Evolutionary conservation across 129 eudicot genomes (phyloP), one percentile per base, ranked within the genome.

Genomic region (Helianthus tuberosus): DNA sequence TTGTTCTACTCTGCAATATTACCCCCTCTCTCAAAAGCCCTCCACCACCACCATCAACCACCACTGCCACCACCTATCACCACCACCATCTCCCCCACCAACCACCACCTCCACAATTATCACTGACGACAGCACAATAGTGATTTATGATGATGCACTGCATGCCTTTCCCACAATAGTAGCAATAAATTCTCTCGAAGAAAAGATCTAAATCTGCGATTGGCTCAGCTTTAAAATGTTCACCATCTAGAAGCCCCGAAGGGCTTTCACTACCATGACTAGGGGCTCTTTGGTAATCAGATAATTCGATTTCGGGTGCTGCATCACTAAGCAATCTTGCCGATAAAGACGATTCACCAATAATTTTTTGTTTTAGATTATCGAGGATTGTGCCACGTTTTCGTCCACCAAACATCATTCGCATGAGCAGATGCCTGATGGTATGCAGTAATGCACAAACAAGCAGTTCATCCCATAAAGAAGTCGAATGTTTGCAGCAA

Each of bases 141-240:
- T n/a, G n/a, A n/a, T 88, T 94, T n/a, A 86, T 87, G 38, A 94
- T 89, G 17, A 94, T 88, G 92, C 99, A n/a, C 97, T 91, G 85
- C 49, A 94, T 87, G 58, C 99, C 99, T 78, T 94, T 94, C 73
- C 87, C 97, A 68, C 97, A 88, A 66, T 94, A 94, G 82, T 94
- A 94, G 81, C 88, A 77, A 84, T 94, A 94, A n/a, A 94, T 80
- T 73, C 96, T 78, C 79, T 88, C 97, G 23, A 85, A 88, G 81
- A 94, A 94, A 53, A 94, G 79, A 73, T 94, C 99, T 66, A 94
- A 75, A 79, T 94, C 96, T 36, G 92, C 68, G 66, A 90, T 88
- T 11, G 97, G 90, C 65, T 94, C 91, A 6, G 73, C 83, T 68
- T 79, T 88, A 54, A 88, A 65, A 76, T 89, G 83, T 79, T 91